phyloP scores from a whole-genome alignment of 2,329 filamentous ascomycete species.

The Exophiala mesophila region DNA sequence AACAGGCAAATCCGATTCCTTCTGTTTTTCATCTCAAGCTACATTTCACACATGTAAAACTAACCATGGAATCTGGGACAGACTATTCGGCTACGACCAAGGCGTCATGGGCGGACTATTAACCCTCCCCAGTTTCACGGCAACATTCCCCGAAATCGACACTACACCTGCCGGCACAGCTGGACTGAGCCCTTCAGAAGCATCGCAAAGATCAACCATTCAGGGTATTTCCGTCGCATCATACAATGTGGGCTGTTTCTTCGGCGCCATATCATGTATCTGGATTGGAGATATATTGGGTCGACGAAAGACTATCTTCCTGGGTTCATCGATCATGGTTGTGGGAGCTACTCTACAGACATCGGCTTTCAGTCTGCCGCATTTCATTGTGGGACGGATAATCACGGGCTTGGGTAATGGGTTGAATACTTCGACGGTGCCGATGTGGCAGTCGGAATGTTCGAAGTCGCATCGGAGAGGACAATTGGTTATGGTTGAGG shows the following conservation, averaged over 20 bases:
- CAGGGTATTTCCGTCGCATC: slow-evolving; percentile 32
- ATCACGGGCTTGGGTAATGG: slow-evolving; percentile 37
- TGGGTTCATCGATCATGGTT: slow-evolving; percentile 38
- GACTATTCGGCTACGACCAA: slow-evolving; percentile 25
- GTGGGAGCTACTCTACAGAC: slow-evolving; percentile 41
- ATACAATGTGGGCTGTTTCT: slow-evolving; percentile 49
- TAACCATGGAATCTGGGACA: not conserved
- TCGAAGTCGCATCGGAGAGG: slow-evolving; percentile 48
- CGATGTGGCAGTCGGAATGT: slow-evolving; percentile 41
- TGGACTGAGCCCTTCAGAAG: slow-evolving; percentile 10
- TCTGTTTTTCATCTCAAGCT: too few relatives aligned
- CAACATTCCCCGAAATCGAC: slow-evolving; percentile 49
- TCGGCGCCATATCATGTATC: slow-evolving; percentile 47
- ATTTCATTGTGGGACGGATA: slow-evolving; percentile 46
- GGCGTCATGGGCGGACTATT: slow-evolving; percentile 71
- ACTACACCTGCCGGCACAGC: slow-evolving; percentile 29
- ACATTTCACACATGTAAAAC: not conserved
- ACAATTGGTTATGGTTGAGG: slow-evolving; percentile 49
- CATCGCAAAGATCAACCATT: slow-evolving; percentile 24
- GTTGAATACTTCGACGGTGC: slow-evolving; percentile 37
- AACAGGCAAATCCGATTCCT: too few relatives aligned
- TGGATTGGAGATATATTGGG: slow-evolving; percentile 48
- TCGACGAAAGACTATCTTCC: slow-evolving; percentile 40
- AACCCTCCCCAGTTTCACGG: slow-evolving; percentile 59
- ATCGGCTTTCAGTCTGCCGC: slow-evolving; percentile 36